Evolutionary conservation across 192 early-diverging fungal species (phyloP), one percentile per base, ranked within the genome.

Genomic region (Backusella tarrabulga): DNA sequence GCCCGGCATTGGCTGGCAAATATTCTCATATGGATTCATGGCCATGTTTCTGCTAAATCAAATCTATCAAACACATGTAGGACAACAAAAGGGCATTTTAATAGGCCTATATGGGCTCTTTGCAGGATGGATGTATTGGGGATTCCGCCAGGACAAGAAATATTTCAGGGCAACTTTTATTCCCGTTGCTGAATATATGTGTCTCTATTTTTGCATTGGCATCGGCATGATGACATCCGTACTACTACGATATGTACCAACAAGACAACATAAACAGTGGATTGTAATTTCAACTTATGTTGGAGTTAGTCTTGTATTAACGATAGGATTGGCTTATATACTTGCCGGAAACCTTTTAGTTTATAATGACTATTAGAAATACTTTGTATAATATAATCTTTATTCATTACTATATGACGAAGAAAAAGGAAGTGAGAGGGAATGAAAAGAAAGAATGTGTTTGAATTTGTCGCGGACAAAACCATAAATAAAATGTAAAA

Each of bases 21-120:
- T 82, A 11, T 82, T 82, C 29, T 67, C 73, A 2, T 82, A 74
- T 26, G 80, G 80, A 21, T 82, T 82, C 40, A 66, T 54, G 11
- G 42, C 67, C 2, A 72, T 82, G 15, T 82, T 82, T 50, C 32
- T 82, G n/a, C 19, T 82, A 3, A 75, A 77, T 29, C 80, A 82
- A 52, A 67, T 82, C 14, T 78, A 69, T 54, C 68, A 72, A 14
- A 75, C 73, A 4, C 11, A 74, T 50, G 26, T 63, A 21, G n/a
- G 23, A 34, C 52, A 21, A 54, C 14, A 19, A 29, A 34, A 23
- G 70, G 2, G 36, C 36, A 32, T 40, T 44, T 26, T 23, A 12
- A 4, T 21, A 2, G 15, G 46, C 32, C 6, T 79, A 75, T 60
- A 63, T 63, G 56, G 56, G 26, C 56, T 63, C n/a, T 79, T 71